Evolutionary conservation across 306 rosid species (phyloP).

Genomic region (Rosa rugosa): DNA sequence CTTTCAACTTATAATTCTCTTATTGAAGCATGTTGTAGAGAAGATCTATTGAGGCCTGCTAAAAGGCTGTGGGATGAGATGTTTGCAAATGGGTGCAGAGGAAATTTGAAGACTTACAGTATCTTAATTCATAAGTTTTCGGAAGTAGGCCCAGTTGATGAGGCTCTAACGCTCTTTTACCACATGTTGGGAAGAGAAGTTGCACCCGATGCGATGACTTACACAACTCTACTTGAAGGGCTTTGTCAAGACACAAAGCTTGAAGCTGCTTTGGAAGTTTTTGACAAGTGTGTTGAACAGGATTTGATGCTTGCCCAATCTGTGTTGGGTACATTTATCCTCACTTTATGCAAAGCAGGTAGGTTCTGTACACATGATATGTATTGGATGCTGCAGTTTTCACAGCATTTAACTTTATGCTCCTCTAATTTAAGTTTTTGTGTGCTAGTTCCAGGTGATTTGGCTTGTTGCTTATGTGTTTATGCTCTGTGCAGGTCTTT

Average conservation of each 20-base stretch:
- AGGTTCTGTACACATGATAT: slow-evolving; percentile 24
- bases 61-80: slow-evolving; percentile 94
- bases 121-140: slow-evolving; percentile 64
- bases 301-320: slow-evolving; percentile 52
- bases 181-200: slow-evolving; percentile 70
- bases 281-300: slow-evolving; percentile 53
- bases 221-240: slow-evolving; percentile 64
- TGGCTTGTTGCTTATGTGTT: slow-evolving; percentile 12
- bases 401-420: not conserved
- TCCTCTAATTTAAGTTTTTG: not conserved
- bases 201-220: slow-evolving; percentile 58
- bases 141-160: slow-evolving; percentile 65
- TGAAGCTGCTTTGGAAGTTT: slow-evolving; percentile 70
- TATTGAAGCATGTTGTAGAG: slow-evolving; percentile 86
- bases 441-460: slow-evolving; percentile 2
- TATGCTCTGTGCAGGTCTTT: slow-evolving; percentile 54
- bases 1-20: slow-evolving; percentile 63
- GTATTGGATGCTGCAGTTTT: not conserved
- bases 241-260: slow-evolving; percentile 60
- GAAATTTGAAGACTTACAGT: slow-evolving; percentile 79
- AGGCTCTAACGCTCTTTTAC: slow-evolving; percentile 67
- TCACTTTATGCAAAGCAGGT: slow-evolving; percentile 66
- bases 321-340: slow-evolving; percentile 48
- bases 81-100: slow-evolving; percentile 72
- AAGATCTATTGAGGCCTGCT: slow-evolving; percentile 80